Conservation (phyloP, 208 protist genomes). For the Strigomonas oncopelti region DNA sequence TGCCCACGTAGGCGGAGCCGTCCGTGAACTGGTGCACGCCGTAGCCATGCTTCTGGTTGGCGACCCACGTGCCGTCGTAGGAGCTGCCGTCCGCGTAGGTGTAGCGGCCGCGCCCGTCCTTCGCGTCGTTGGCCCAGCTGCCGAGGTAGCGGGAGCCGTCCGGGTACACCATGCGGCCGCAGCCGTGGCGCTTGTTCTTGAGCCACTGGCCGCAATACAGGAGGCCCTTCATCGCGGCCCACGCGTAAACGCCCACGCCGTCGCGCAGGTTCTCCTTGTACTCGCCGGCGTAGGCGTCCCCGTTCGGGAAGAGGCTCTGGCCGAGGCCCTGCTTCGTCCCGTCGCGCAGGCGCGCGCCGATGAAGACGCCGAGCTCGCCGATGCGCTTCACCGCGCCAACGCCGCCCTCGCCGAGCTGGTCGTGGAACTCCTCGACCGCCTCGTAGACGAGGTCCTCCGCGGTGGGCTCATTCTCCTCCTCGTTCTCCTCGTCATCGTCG, state of each 20-base stretch:
- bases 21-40: slow-evolving; percentile 50
- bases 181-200: slow-evolving; percentile 55
- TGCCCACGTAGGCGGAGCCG: slow-evolving; percentile 77
- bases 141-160: slow-evolving; percentile 65
- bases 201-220: slow-evolving; percentile 82
- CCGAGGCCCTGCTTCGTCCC: slow-evolving; percentile 88
- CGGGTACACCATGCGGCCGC: slow-evolving; percentile 31
- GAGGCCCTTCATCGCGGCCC: slow-evolving; percentile 60
- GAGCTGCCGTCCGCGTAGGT: slow-evolving; percentile 40
- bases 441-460: slow-evolving; percentile 85
- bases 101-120: slow-evolving; percentile 69
- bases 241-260: slow-evolving; percentile 58
- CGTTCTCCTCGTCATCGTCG: slow-evolving; percentile 68
- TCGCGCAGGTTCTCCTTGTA: slow-evolving; percentile 66
- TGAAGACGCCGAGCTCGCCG: slow-evolving; percentile 86
- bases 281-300: slow-evolving; percentile 62
- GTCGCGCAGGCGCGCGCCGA: slow-evolving; percentile 58
- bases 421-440: slow-evolving; percentile 76
- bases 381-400: slow-evolving; percentile 79
- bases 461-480: slow-evolving; percentile 71
- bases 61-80: slow-evolving; percentile 74
- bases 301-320: slow-evolving; percentile 77
- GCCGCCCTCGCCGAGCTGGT: slow-evolving; percentile 71
- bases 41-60: slow-evolving; percentile 51
- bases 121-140: slow-evolving; percentile 55